Percentiles rank a stretch among this genome's conserved stretches.
These are phyloP conservation scores for Vinca major DNA, from an alignment of 305 asterid genomes.

Conservation along the genomic window DNA sequence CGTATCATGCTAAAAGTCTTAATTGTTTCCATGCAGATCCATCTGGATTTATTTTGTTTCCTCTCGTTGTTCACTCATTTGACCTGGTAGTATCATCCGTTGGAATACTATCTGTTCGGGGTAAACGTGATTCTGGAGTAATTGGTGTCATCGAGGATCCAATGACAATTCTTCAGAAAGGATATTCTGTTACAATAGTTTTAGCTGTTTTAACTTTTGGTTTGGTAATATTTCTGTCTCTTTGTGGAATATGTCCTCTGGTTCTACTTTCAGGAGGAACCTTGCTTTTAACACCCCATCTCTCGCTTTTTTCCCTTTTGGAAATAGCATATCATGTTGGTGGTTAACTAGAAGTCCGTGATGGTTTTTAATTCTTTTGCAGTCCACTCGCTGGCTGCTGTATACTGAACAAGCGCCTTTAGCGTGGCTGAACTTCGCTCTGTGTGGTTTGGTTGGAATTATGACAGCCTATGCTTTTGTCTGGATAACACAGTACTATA, in stretches of 20 bases:
- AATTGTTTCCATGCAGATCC: slow-evolving; percentile 63
- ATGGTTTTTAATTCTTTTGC: slow-evolving; percentile 28
- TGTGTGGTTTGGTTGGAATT: slow-evolving; percentile 97
- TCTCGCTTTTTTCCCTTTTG: neutral
- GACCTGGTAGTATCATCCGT: slow-evolving; percentile 89
- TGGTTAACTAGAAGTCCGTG: slow-evolving; percentile 8
- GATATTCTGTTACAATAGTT: slow-evolving; percentile 81
- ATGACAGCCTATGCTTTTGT: slow-evolving; percentile 86
- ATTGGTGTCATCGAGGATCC: slow-evolving; percentile 85
- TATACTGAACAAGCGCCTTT: slow-evolving; percentile 98
- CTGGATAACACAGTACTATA: slow-evolving; percentile 80
- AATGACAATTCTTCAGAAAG: slow-evolving; percentile 88
- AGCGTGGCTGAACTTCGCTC: slow-evolving; percentile 94
- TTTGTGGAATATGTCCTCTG: slow-evolving; percentile 12
- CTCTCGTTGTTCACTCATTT: slow-evolving; percentile 97
- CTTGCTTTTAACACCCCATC: neutral
- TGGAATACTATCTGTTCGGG: slow-evolving; percentile 81
- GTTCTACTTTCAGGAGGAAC: neutral
- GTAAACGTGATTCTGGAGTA: slow-evolving; percentile 63
- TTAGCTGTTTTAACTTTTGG: slow-evolving; percentile 92
- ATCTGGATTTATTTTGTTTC: slow-evolving; percentile 94
- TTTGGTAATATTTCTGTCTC: slow-evolving; percentile 53
- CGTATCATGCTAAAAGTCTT: neutral
- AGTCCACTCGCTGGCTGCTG: slow-evolving; percentile 98
- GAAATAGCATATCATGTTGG: neutral